Base-by-base conservation (phyloP, 768 basidiomycete genomes). In the Trametes meyenii region DNA sequence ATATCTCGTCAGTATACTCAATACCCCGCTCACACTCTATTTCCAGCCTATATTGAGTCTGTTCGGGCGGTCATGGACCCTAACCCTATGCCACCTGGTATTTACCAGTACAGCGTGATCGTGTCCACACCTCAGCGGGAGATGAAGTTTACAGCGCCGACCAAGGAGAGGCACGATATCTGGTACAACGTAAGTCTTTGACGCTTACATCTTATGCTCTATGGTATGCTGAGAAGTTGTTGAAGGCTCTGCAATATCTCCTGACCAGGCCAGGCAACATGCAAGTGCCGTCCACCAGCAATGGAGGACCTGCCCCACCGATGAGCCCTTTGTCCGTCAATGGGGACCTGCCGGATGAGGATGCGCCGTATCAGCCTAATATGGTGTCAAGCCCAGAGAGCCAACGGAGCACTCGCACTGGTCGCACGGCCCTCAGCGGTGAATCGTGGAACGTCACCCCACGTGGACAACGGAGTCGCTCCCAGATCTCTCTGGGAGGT, bases 91-190 rank as follows among this genome's bases (percentile, higher is more conserved):
- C 96, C 96, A 10, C 92, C 95, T 53, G 96, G 95, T 26, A 76
- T 98, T 64, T 86, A 92, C 76, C 91, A 92, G 70, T 92, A 97
- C 74, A 96, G 92, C 63, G 90, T 99, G 24, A 81, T 99, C 44
- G 87, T 99, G 58, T 88, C 92, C 23, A 97, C 96, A 0, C 90
- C 94, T 12, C 91, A 94, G 63, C 83, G 96, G 60, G 97, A 99
- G 76, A 97, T 98, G 87, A 96, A 97, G 79, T 89, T 99, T 70
- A 98, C 97, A n/a, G 95, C 95, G 6, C 89, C 90, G 2, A 96
- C 89, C 8, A 92, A 92, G 72, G 97, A 98, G 66, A 83, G 96
- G 55, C 97, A 99, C 71, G 96, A 98, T 67, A 94, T 98, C 62
- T 99, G 97, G 97, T 79, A 94, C 55, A 90, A 88, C 74, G 94